Percentiles rank a stretch among this genome's conserved stretches.
These are phyloP conservation scores for Coemansia erecta DNA, from an alignment of 192 early-diverging fungal genomes.

Conservation along the genomic window DNA sequence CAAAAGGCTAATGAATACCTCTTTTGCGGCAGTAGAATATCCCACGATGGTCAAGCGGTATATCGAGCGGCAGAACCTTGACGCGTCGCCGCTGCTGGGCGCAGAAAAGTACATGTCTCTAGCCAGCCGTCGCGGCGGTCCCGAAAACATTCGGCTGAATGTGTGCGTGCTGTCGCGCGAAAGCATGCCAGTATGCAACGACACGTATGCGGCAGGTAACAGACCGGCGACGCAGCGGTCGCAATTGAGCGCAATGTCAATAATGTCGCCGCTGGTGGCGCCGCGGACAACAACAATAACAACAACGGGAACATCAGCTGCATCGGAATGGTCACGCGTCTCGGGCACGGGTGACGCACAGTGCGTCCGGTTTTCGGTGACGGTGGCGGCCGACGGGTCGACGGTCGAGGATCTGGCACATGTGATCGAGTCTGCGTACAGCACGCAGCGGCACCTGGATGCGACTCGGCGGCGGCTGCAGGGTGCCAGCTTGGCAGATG, in stretches of 20 bases:
- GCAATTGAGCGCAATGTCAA: conserved; percentile 9
- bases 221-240: conserved; percentile 20
- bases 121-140: conserved; percentile 1
- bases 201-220: not conserved
- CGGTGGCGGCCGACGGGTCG: conserved; percentile 2
- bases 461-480: not conserved
- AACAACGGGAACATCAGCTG: too few relatives aligned
- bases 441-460: not conserved
- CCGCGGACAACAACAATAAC: not conserved
- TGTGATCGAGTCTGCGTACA: conserved; percentile 20
- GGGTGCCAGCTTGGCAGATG: not conserved
- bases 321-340: not conserved
- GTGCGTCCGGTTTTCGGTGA: conserved; percentile 6
- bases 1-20: too few relatives aligned
- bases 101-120: conserved; percentile 5
- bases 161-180: conserved; percentile 10
- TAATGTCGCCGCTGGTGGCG: conserved; percentile 31
- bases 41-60: conserved; percentile 12
- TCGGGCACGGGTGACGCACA: not conserved
- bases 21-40: too few relatives aligned
- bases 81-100: conserved; percentile 29
- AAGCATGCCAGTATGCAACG: not conserved
- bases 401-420: conserved; percentile 35
- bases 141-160: conserved; percentile 9
- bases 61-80: conserved; percentile 10